Base-by-base conservation (phyloP, 352 stramenopile species). In the Phytophthora constricta region DNA sequence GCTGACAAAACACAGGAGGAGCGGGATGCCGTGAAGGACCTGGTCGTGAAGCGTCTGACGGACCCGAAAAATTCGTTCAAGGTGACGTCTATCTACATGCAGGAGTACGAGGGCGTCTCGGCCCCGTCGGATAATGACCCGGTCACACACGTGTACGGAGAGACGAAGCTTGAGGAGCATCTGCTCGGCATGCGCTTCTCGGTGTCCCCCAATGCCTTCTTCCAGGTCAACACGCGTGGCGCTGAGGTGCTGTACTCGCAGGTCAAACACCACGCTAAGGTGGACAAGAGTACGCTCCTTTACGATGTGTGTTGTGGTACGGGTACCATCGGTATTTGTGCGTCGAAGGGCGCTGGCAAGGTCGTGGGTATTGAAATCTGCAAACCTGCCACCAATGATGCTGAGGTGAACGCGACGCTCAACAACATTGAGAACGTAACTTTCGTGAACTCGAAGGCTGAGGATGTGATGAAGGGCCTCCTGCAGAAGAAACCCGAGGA, bases 231-330 rank as follows among this genome's bases (percentile, higher is more conserved):
- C 72, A 99, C 97, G 1, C 74, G 74, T 41, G 94, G 92, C 47
- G 97, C 97, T 0, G 97, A 99, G 77, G 86, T 92, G 34, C 86
- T 99, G 1, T 99, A 99, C 79, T 86, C 89, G 48, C 87, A 98
- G 61, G 93, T 99, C n/a, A 91, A 98, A 52, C 78, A 98, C 42
- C 86, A 90, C 58, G 82, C 91, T 58, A 76, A 79, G 17, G 78
- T 78, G 19, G 74, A 92, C 46, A 78, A 86, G 34, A 74, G 94
- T 50, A 98, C 85, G 25, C 62, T 98, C 33, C 73, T 99, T 3
- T 97, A 99, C 58, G 97, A 99, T 67, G 97, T 99, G 17, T 99
- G 97, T 77, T 99, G 97, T 70, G 98, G 97, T 19, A 99, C 98
- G 16, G 98, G 98, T 33, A 99, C 97, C 5, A 99, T 99, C 58